Evolutionary conservation across 805 yeast species (phyloP), one percentile per base, ranked within the genome.

Genomic region (Ogataea pilisensis): DNA sequence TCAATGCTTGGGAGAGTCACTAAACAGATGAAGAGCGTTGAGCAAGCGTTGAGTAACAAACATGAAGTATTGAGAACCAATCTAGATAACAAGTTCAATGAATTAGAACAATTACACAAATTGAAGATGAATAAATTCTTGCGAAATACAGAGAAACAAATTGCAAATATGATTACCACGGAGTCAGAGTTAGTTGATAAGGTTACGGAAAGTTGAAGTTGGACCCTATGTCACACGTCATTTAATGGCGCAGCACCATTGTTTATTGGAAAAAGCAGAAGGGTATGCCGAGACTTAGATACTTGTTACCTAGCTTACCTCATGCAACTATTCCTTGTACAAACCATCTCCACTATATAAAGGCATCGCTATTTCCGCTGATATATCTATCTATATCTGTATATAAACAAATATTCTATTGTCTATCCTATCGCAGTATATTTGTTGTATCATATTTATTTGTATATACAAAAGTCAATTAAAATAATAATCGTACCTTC

Each of bases 11-110:
- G 34, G n/a, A 35, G 41, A 13, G 48, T 41, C 0, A 40, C 44
- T 28, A 26, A 40, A 11, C 34, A 43, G 25, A 45, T 50, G 50
- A 44, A 38, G 19, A 40, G 47, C 11, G 48, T 45, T 31, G 52
- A 53, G 17, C 18, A 20, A 4, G 45, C 42, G 3, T 35, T 50
- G 12, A 28, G 28, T 3, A 35, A 34, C 12, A 46, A 48, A 20
- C 53, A 48, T 18, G 18, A 37, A 5, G 34, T 39, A 22, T 24
- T 54, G 34, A 37, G 26, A 8, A 31, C 30, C 16, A 44, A 47
- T 22, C 31, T 54, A 6, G 53, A 52, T 31, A 8, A 16, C 2
- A 43, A 39, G 24, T 48, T 53, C 16, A 38, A 42, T 7, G 44
- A 44, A 12, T 36, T 51, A 16, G 37, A 41, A 5, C 13, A 38